phyloP scores from a whole-genome alignment of 1,284 basidiomycete genomes.

The Austroboletus rostrupii region DNA sequence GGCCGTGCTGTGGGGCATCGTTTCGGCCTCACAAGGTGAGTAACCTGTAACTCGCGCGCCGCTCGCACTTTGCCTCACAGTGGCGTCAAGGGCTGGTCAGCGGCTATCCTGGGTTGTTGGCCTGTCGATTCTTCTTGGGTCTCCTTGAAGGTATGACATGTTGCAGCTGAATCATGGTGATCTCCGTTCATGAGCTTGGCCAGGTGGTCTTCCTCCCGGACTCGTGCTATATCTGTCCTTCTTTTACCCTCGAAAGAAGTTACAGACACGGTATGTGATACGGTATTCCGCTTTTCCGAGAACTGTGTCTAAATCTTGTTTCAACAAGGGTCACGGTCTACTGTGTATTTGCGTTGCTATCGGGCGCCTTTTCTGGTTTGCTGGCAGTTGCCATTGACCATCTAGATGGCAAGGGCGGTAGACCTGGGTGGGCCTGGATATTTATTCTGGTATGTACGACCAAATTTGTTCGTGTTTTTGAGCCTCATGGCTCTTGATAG shows the following conservation, averaged over 20 bases:
- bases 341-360: conserved; percentile 50
- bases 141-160: conserved; percentile 49
- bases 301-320: neutral
- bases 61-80: conserved; percentile 5
- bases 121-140: conserved; percentile 63
- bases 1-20: conserved; percentile 58
- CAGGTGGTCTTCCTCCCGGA: conserved; percentile 57
- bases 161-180: conserved; percentile 39
- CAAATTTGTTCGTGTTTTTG: too few species aligned
- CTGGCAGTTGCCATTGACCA: conserved; percentile 57
- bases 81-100: conserved; percentile 44
- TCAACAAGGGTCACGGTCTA: conserved; percentile 44
- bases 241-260: conserved; percentile 54
- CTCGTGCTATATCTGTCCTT: conserved; percentile 54
- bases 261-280: conserved; percentile 48
- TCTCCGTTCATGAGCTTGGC: conserved; percentile 22
- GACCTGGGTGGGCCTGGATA: conserved; percentile 62
- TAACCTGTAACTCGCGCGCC: neutral
- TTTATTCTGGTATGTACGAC: conserved; percentile 46
- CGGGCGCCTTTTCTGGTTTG: conserved; percentile 62
- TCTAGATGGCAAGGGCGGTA: conserved; percentile 40
- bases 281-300: neutral
- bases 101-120: conserved; percentile 50
- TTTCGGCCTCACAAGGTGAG: conserved; percentile 51
- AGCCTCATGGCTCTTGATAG: conserved; percentile 17